Percentiles rank a stretch among this genome's conserved stretches.
phyloP scores from a whole-genome alignment of 2,329 filamentous ascomycete species.

The Penicillium sp. region DNA sequence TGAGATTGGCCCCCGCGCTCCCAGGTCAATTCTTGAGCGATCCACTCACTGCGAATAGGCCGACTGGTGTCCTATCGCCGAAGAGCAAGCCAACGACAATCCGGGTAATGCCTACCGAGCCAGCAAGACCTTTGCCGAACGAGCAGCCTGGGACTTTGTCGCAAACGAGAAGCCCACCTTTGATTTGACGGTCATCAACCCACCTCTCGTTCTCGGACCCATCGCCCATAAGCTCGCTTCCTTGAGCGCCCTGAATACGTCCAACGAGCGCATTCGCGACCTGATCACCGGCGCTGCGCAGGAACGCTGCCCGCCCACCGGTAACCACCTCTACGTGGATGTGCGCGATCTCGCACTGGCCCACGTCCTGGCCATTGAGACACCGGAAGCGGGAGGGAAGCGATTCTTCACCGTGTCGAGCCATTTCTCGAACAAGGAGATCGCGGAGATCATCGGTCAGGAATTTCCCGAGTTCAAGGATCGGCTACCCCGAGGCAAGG shows the following conservation, averaged over 20 bases:
- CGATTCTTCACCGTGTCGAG: slow-evolving; percentile 41
- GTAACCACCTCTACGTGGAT: slow-evolving; percentile 55
- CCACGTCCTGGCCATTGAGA: slow-evolving; percentile 42
- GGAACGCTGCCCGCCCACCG: slow-evolving; percentile 55
- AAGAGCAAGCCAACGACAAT: slow-evolving; percentile 29
- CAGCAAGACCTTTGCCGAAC: slow-evolving; percentile 54
- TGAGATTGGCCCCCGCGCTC: background rate
- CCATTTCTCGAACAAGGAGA: slow-evolving; percentile 37
- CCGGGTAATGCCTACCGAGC: slow-evolving; percentile 38
- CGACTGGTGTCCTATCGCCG: slow-evolving; percentile 39
- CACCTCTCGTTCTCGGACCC: slow-evolving; percentile 60
- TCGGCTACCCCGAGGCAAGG: slow-evolving; percentile 32
- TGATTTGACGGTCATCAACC: slow-evolving; percentile 56
- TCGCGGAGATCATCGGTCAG: slow-evolving; percentile 37
- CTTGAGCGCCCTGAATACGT: slow-evolving; percentile 63
- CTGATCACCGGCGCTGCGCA: slow-evolving; percentile 57
- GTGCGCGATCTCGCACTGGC: slow-evolving; percentile 44
- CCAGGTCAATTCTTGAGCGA: background rate
- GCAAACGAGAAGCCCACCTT: slow-evolving; percentile 53
- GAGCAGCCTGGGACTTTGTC: slow-evolving; percentile 61
- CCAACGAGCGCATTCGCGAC: slow-evolving; percentile 63
- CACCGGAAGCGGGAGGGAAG: slow-evolving; percentile 37
- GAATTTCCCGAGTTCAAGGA: slow-evolving; percentile 36
- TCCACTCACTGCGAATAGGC: slow-evolving; percentile 13
- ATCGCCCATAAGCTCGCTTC: slow-evolving; percentile 58